phyloP scores from a whole-genome alignment of 1,139 yeast species.

The Yamadazyma trypodendri region DNA sequence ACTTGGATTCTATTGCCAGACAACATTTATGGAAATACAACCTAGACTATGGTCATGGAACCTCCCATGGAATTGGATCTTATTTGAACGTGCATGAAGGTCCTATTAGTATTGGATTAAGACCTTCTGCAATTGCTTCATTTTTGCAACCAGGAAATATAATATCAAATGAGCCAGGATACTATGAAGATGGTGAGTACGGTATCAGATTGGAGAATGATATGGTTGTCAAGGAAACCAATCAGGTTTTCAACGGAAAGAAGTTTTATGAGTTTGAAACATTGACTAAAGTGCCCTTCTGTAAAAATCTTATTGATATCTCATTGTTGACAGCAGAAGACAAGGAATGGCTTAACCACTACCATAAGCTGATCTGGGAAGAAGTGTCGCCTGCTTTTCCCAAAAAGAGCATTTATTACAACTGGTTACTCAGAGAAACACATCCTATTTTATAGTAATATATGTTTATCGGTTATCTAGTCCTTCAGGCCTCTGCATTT shows the following conservation, averaged over 20 bases:
- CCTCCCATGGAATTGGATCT: conserved; percentile 97
- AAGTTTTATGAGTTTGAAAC: conserved; percentile 77
- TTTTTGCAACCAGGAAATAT: conserved; percentile 71
- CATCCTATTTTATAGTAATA: conserved; percentile 6
- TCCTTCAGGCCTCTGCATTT: no score
- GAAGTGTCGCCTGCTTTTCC: conserved; percentile 48
- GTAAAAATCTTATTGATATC: conserved; percentile 25
- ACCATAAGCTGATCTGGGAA: conserved; percentile 64
- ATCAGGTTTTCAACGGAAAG: conserved; percentile 46
- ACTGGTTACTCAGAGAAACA: conserved; percentile 81
- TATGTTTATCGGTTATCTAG: no score
- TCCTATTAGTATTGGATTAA: conserved; percentile 87
- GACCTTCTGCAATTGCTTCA: conserved; percentile 46
- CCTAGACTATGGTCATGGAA: conserved; percentile 92
- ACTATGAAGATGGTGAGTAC: conserved; percentile 85
- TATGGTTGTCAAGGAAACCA: conserved; percentile 56
- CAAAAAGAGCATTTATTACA: conserved; percentile 52
- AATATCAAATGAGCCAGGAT: conserved; percentile 94
- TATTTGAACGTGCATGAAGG: conserved; percentile 95
- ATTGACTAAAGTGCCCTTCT: conserved; percentile 84
- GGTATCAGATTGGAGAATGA: conserved; percentile 94
- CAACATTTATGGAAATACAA: conserved; percentile 86
- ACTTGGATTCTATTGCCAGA: conserved; percentile 85
- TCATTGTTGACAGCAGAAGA: conserved; percentile 56
- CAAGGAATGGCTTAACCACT: conserved; percentile 62